Conservation (phyloP, 2,329 filamentous ascomycete genomes). For the Alternaria triticina region DNA sequence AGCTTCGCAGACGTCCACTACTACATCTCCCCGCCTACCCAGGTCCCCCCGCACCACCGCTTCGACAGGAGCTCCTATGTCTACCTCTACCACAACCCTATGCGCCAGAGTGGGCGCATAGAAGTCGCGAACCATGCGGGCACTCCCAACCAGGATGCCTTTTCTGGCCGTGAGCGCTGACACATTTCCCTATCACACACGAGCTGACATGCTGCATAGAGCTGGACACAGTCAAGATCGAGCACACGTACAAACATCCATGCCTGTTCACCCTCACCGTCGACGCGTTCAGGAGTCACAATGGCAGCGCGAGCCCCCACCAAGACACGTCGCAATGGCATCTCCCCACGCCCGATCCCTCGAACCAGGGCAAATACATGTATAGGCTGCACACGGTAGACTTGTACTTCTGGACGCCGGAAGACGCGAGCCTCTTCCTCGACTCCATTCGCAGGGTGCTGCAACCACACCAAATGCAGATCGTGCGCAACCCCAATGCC, state of each 20-base stretch:
- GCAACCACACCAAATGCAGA: conserved; percentile 60
- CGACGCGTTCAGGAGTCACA: conserved; percentile 50
- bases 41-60: conserved; percentile 75
- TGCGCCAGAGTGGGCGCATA: conserved; percentile 70
- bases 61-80: conserved; percentile 83
- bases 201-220: conserved; percentile 54
- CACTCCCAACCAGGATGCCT: conserved; percentile 78
- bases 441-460: conserved; percentile 71
- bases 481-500: conserved; percentile 46
- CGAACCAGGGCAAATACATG: conserved; percentile 78
- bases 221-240: conserved; percentile 68
- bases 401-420: conserved; percentile 79
- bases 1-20: conserved; percentile 83
- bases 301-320: conserved; percentile 48
- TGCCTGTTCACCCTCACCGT: conserved; percentile 73
- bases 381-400: conserved; percentile 78
- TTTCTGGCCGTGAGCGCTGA: conserved; percentile 71
- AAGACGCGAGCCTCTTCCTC: conserved; percentile 74
- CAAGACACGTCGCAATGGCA: conserved; percentile 70
- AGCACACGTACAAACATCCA: conserved; percentile 76
- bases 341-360: conserved; percentile 73
- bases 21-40: conserved; percentile 72
- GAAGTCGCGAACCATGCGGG: conserved; percentile 79
- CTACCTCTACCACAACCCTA: conserved; percentile 78
- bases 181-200: not conserved